Conservation (phyloP, 2,329 filamentous ascomycete species). For the Aspergillus sergii region DNA sequence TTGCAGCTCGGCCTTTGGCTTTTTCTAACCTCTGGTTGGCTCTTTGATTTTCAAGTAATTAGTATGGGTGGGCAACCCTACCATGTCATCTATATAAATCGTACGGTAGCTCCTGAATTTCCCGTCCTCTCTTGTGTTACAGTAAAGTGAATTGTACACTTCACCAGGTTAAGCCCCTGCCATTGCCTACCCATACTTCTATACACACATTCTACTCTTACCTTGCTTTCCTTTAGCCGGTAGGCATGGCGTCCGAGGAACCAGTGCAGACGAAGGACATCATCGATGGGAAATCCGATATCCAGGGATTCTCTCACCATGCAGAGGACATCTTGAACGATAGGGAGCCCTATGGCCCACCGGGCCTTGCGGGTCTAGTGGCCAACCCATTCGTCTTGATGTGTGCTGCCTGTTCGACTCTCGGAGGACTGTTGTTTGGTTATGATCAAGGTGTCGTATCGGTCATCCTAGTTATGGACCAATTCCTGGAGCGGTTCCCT, state of each 20-base stretch:
- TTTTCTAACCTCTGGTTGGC: constrained; percentile 7
- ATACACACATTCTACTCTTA: not conserved
- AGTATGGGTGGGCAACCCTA: not conserved
- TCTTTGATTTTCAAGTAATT: not conserved
- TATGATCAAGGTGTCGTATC: constrained; percentile 52
- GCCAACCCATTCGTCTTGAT: constrained; percentile 53
- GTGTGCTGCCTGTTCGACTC: constrained; percentile 54
- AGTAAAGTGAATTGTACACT: not conserved
- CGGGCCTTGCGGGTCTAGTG: constrained; percentile 52
- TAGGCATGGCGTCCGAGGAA: constrained; percentile 24
- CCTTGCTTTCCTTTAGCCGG: not conserved
- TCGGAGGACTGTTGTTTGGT: constrained; percentile 55
- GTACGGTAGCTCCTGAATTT: not conserved
- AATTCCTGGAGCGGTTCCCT: constrained; percentile 52
- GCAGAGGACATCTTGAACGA: constrained; percentile 33
- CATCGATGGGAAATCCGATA: constrained; percentile 16
- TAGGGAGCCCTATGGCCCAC: constrained; percentile 36
- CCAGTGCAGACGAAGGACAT: constrained; percentile 21
- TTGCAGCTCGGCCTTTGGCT: constrained; percentile 9
- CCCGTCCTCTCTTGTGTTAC: not conserved
- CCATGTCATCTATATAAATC: constrained; percentile 13
- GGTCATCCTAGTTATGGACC: constrained; percentile 55
- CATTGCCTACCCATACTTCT: not conserved
- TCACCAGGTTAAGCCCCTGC: not conserved
- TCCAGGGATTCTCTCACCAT: constrained; percentile 38